A percentile compares a stretch with the other conserved stretches of the same genome.
Conservation (phyloP, 192 early-diverging fungal genomes). For the Coemansia sp. region DNA sequence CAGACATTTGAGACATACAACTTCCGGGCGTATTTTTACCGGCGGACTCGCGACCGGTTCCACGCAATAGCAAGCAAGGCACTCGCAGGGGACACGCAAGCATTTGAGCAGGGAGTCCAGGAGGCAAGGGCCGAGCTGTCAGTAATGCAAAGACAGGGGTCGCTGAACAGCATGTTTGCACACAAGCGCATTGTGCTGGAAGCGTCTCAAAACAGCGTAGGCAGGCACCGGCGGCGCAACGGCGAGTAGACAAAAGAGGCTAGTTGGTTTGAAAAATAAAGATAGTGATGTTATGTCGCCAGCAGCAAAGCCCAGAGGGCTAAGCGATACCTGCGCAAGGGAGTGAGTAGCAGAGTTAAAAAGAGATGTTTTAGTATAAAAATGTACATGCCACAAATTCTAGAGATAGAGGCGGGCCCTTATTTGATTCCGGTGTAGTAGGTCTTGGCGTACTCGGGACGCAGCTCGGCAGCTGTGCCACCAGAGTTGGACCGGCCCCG, state of each 20-base stretch:
- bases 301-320: neutral
- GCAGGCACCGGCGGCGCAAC: neutral
- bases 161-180: constrained; percentile 72
- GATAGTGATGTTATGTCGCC: neutral
- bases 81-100: constrained; percentile 18
- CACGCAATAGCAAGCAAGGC: constrained; percentile 47
- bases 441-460: neutral
- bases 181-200: constrained; percentile 73
- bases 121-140: constrained; percentile 68
- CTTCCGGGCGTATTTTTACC: constrained; percentile 82
- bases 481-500: constrained; percentile 44
- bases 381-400: too few species aligned
- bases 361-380: too few species aligned
- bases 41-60: constrained; percentile 79
- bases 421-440: constrained; percentile 2
- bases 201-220: constrained; percentile 8
- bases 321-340: too few species aligned
- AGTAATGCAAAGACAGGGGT: constrained; percentile 73
- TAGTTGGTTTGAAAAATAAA: neutral
- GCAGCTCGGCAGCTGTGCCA: constrained; percentile 8
- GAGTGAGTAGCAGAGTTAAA: too few species aligned
- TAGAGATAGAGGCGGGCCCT: neutral
- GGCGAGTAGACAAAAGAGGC: neutral
- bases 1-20: constrained; percentile 80
- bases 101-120: constrained; percentile 38